Evolutionary conservation across 2,329 filamentous ascomycete species (phyloP).

Genomic region (Cadophora sp.): DNA sequence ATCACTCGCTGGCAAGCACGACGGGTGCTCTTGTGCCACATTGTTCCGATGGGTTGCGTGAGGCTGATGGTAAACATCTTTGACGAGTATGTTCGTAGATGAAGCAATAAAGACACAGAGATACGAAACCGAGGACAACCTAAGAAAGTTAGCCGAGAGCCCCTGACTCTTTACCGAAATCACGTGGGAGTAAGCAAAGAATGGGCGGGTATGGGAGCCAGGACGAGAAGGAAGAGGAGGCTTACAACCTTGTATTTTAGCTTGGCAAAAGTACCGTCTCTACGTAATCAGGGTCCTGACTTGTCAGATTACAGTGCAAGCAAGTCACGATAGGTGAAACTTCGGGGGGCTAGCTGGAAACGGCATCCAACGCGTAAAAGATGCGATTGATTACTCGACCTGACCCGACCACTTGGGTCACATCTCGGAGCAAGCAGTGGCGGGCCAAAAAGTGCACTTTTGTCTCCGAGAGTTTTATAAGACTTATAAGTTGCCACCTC

Average conservation of each 20-base stretch:
- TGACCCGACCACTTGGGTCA: background rate
- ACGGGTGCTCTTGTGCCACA: background rate
- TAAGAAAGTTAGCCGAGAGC: slow-evolving; percentile 4
- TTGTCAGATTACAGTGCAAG: slow-evolving; percentile 5
- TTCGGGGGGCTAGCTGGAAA: background rate
- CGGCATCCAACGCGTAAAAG: background rate
- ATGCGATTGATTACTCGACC: slow-evolving; percentile 4
- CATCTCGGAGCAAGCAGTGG: background rate
- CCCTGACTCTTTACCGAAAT: background rate
- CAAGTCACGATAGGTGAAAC: background rate
- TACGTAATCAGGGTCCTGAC: slow-evolving; percentile 3
- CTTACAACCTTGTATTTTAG: slow-evolving; percentile 10
- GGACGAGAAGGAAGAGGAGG: background rate
- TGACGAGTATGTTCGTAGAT: background rate
- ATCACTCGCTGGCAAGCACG: slow-evolving; percentile 18
- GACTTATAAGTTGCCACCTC: slow-evolving; percentile 1
- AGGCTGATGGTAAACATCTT: slow-evolving; percentile 24
- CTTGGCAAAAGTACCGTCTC: background rate
- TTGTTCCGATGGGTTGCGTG: slow-evolving; percentile 25
- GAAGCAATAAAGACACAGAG: background rate
- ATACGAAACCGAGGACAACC: background rate
- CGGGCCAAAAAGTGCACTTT: slow-evolving; percentile 14
- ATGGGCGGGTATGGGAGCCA: too few relatives aligned
- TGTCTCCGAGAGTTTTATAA: background rate
- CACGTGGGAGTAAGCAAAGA: slow-evolving; percentile 15